Evolutionary conservation across 176 grass and related monocot species (phyloP).

Genomic region (Eragrostis curvula): DNA sequence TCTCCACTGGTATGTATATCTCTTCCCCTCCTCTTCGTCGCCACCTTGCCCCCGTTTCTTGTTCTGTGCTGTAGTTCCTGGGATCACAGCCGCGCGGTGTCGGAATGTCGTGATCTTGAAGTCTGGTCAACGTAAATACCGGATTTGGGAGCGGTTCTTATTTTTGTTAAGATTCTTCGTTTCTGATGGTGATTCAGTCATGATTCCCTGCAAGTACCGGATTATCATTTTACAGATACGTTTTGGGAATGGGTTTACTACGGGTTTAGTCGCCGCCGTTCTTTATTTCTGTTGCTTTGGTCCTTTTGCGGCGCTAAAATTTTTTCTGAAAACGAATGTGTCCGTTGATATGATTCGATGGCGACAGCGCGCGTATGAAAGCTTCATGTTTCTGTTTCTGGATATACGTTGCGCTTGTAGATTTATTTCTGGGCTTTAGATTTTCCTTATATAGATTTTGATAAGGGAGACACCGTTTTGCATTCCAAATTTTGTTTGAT

Average conservation of each 20-base stretch:
- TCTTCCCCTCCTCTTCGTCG: neutral
- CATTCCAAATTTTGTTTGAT: neutral
- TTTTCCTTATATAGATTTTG: neutral
- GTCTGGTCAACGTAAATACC: neutral
- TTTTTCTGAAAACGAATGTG: neutral
- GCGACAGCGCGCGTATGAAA: neutral
- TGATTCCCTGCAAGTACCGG: neutral
- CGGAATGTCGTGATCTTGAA: neutral
- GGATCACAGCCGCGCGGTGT: neutral
- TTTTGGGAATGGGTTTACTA: neutral
- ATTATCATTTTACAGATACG: neutral
- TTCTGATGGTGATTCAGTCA: neutral
- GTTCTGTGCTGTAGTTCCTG: neutral
- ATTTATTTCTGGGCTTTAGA: neutral
- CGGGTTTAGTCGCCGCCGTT: neutral
- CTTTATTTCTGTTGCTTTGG: neutral
- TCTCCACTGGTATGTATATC: slow-evolving; percentile 72
- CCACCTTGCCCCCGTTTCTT: neutral
- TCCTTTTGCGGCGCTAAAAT: slow-evolving; percentile 3
- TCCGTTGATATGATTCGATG: slow-evolving; percentile 4
- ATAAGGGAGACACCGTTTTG: neutral
- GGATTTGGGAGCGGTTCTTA: slow-evolving; percentile 20
- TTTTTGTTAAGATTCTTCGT: neutral
- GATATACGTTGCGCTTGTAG: slow-evolving; percentile 4
- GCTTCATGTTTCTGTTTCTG: neutral